phyloP scores from a whole-genome alignment of 148 eudicot genomes.

The Nyssa sinensis region DNA sequence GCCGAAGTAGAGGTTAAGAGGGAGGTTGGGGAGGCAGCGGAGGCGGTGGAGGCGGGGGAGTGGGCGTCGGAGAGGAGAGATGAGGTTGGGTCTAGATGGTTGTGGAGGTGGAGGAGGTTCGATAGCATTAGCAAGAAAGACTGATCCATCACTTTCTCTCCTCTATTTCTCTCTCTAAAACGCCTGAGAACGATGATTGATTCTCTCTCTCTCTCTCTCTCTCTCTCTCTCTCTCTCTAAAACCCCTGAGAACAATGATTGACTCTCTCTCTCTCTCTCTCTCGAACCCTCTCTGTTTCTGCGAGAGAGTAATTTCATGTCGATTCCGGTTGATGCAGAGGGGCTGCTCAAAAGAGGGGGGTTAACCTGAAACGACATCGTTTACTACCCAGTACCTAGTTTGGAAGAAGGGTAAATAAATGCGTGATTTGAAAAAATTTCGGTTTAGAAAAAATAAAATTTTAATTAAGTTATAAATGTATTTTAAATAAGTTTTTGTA shows the following conservation, averaged over 20 bases:
- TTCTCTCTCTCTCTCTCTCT: background rate
- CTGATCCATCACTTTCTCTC: constrained; percentile 52
- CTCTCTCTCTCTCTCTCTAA: background rate
- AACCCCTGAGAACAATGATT: background rate
- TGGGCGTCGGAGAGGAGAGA: constrained; percentile 51
- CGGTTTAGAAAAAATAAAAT: too few relatives aligned
- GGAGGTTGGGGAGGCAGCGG: constrained; percentile 37
- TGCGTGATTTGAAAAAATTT: too few relatives aligned
- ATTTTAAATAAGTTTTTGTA: too few relatives aligned
- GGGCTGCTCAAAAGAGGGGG: background rate
- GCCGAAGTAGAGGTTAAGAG: constrained; percentile 52
- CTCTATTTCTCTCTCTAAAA: background rate
- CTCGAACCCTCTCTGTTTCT: too few relatives aligned
- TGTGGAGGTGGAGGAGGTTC: constrained; percentile 81
- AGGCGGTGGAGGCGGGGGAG: constrained; percentile 38
- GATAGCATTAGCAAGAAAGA: constrained; percentile 72
- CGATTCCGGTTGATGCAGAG: background rate
- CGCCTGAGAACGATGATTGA: too few relatives aligned
- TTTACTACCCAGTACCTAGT: too few relatives aligned
- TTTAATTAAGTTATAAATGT: too few relatives aligned
- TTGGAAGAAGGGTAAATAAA: too few relatives aligned
- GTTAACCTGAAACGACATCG: background rate
- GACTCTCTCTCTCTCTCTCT: too few relatives aligned
- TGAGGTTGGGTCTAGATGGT: constrained; percentile 77
- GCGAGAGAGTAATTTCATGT: background rate